phyloP scores from a whole-genome alignment of 2,329 filamentous ascomycete genomes.

The Coniochaeta sp. region DNA sequence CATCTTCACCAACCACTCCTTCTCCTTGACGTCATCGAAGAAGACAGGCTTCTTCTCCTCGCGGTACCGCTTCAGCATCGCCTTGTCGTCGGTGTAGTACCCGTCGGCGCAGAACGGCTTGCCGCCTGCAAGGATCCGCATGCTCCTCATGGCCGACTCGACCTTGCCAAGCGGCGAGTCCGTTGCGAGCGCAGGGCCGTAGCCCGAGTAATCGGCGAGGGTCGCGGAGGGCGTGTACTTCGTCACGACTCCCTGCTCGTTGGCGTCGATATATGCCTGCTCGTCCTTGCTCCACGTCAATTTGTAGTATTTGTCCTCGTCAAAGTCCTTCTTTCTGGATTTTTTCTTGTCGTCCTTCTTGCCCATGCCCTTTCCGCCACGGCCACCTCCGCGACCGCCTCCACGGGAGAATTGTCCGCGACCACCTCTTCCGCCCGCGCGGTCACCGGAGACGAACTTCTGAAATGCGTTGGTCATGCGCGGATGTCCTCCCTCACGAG shows the following conservation, averaged over 20 bases:
- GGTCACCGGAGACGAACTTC: not conserved
- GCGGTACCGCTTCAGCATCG: slow-evolving; percentile 10
- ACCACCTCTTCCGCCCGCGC: not conserved
- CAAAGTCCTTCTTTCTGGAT: slow-evolving; percentile 4
- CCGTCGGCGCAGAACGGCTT: slow-evolving; percentile 19
- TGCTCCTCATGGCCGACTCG: slow-evolving; percentile 26
- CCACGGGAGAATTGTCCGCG: not conserved
- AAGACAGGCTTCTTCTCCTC: slow-evolving; percentile 25
- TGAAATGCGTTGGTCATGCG: not conserved
- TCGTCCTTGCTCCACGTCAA: slow-evolving; percentile 12
- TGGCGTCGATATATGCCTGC: slow-evolving; percentile 15
- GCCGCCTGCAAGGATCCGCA: slow-evolving; percentile 31
- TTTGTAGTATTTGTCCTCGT: slow-evolving; percentile 6
- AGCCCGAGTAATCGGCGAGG: slow-evolving; percentile 24
- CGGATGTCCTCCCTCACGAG: not conserved
- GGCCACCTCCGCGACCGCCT: slow-evolving; percentile 1
- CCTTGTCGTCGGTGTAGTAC: slow-evolving; percentile 16
- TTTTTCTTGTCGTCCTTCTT: not conserved
- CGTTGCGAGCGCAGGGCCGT: slow-evolving; percentile 28
- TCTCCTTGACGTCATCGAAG: slow-evolving; percentile 25
- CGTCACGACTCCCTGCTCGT: slow-evolving; percentile 20
- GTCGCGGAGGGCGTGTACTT: slow-evolving; percentile 25
- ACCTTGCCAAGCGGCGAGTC: slow-evolving; percentile 20
- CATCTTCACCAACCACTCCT: slow-evolving; percentile 15
- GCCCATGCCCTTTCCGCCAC: not conserved